Base-by-base conservation (phyloP, 495 filamentous ascomycete species). In the Podospora tetraspora region DNA sequence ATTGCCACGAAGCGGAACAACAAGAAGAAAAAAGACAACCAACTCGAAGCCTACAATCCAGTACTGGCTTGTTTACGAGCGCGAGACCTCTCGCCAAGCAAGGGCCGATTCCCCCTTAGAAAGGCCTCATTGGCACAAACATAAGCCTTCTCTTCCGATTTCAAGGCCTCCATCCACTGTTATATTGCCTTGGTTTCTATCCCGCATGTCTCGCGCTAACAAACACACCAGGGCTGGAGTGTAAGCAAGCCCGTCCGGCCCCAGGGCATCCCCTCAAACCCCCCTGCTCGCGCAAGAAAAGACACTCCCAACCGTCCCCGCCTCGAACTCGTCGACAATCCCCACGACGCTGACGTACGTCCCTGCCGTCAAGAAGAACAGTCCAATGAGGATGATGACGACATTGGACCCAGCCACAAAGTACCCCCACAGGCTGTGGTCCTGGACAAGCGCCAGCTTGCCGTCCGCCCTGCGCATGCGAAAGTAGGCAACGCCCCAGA, bases 401-500 rank as follows among this genome's bases (percentile, higher is more conserved):
- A 92, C 77, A 71, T 95, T 96, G 32, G 92, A 71, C 6, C 83
- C 77, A 23, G 85, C 81, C 62, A 90, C 86, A 57, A 85, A 32
- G 77, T 84, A 88, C 12, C 91, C 90, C 8, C 86, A 84, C 32
- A 89, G 68, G 25, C 87, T 87, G 52, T 86, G 80, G 0, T 82
- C 79, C 72, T 81, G 87, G 27, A 86, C 84, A 64, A 90, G 89
- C 1, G 78, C 77, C 3, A 86, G 80, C 3, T 89, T 86, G 69
- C 90, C 83, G 66, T 94, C 91, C 0, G 84, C 89, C 57, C 79
- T 76, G 19, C 92, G 83, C 92, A 96, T 93, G 32, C 91, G 87
- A 69, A 95, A 83, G 75, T 95, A 96, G 1, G 92, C 92, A 5
- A 91, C 86, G 30, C 92, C 92, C 92, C 92, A 96, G 84, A 95